Base-by-base conservation (phyloP, 1,139 yeast species). In the Taiozyma sp. region DNA sequence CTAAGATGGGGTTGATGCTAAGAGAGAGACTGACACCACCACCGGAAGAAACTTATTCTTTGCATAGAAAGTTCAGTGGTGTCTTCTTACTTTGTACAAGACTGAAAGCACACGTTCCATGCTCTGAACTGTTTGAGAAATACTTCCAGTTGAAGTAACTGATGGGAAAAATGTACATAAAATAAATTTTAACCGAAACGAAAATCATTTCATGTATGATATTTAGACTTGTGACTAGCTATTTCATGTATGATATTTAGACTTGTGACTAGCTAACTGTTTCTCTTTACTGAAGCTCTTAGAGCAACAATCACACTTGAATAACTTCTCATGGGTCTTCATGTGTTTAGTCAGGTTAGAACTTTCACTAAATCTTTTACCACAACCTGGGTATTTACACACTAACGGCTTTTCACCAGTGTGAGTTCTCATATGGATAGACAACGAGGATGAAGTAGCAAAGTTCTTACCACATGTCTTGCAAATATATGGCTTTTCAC, bases 11-110 rank as follows among this genome's bases (percentile, higher is more conserved):
- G 4, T 73, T 91, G 48, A 92, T 93, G 99, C 77, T 93, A 58
- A 81, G 85, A 57, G 97, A 95, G 69, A 81, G 99, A 60, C 75
- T 93, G 56, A 82, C 97, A 6, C 98, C 99, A 6, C 99, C 99
- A 6, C 99, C 99, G 4, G 98, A 93, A 66, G 99, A 93, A 68
- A 93, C 99, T 0, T 93, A 93, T 67, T 88, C 96, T 9, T 75
- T 95, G 62, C 99, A 93, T 68, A 79, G 99, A 63, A 93, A 95
- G 65, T 82, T 93, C 65, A 87, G 96, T 66, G 99, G 99, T 12
- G 96, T 95, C 1, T 95, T 88, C 65, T 74, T 93, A 58, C 75
- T 93, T 51, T 93, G 99, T 72, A 88, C 98, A 5, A 80, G 91
- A 63, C 76, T 93, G 69, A 75, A 82, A 44, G 97, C 98, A 3